Evolutionary conservation across 257 asterid genomes (phyloP).

Genomic region (Petunia secreta): DNA sequence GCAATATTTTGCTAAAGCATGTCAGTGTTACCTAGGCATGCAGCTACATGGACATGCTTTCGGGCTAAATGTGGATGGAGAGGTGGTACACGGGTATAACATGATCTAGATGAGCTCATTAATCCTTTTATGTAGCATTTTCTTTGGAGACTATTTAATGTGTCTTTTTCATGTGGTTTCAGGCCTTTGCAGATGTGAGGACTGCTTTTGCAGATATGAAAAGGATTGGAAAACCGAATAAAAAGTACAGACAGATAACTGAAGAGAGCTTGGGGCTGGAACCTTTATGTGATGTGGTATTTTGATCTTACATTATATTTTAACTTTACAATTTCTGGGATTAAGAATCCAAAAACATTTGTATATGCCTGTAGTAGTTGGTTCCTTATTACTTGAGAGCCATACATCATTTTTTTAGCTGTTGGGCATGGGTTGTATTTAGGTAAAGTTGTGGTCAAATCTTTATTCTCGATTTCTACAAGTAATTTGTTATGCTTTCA

Average conservation of each 20-base stretch:
- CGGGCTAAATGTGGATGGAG: conserved; percentile 93
- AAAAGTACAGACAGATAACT: conserved; percentile 26
- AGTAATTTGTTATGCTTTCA: neutral
- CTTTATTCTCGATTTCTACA: neutral
- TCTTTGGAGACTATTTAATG: conserved; percentile 24
- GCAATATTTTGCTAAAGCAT: conserved; percentile 32
- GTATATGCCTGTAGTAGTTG: neutral
- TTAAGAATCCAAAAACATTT: neutral
- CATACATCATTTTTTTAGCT: neutral
- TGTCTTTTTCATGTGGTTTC: conserved; percentile 33
- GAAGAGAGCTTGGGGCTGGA: conserved; percentile 35
- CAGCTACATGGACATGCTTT: conserved; percentile 83
- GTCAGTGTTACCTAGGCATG: conserved; percentile 50
- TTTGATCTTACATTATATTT: conserved; percentile 1
- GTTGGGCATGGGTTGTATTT: conserved; percentile 3
- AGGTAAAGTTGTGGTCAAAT: neutral
- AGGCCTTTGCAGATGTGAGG: conserved; percentile 65
- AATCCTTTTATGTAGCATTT: conserved; percentile 11
- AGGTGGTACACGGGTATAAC: conserved; percentile 67
- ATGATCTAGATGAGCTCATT: conserved; percentile 4
- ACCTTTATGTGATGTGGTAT: conserved; percentile 41
- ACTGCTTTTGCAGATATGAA: conserved; percentile 54
- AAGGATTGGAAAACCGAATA: conserved; percentile 41
- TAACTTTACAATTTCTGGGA: neutral
- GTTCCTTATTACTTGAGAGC: neutral